Conservation (phyloP, 1,139 yeast genomes). For the Geotrichum klebahnii region DNA sequence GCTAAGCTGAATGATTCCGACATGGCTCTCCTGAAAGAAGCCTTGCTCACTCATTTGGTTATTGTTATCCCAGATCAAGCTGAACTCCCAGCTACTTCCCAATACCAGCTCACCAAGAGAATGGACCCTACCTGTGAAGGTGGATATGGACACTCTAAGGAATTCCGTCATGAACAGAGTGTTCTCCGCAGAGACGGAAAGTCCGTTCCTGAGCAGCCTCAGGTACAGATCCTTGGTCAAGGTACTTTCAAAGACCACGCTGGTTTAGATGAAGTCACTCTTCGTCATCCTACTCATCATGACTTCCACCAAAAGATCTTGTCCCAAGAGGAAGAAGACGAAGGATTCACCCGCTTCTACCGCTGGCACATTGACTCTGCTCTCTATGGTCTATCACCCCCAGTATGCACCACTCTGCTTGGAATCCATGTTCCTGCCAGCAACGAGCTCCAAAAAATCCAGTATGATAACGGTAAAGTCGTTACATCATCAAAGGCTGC, state of each 20-base stretch:
- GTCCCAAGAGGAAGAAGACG: conserved; percentile 54
- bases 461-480: conserved; percentile 60
- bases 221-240: conserved; percentile 83
- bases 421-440: conserved; percentile 59
- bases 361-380: conserved; percentile 94
- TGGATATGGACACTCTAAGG: conserved; percentile 78
- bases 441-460: conserved; percentile 45
- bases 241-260: conserved; percentile 61
- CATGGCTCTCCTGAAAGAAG: conserved; percentile 55
- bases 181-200: conserved; percentile 76
- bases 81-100: conserved; percentile 62
- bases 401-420: conserved; percentile 72
- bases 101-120: conserved; percentile 64
- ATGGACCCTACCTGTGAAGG: conserved; percentile 72
- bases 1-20: conserved; percentile 59
- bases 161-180: conserved; percentile 71
- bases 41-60: conserved; percentile 63
- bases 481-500: conserved; percentile 73
- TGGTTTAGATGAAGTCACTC: conserved; percentile 65
- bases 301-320: conserved; percentile 68
- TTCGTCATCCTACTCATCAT: conserved; percentile 80
- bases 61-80: conserved; percentile 67
- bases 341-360: conserved; percentile 70
- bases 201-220: conserved; percentile 76
- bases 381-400: conserved; percentile 76